Evolutionary conservation across 2,329 filamentous ascomycete genomes (phyloP), one percentile per base, ranked within the genome.

Genomic region (Penicillium sp.): DNA sequence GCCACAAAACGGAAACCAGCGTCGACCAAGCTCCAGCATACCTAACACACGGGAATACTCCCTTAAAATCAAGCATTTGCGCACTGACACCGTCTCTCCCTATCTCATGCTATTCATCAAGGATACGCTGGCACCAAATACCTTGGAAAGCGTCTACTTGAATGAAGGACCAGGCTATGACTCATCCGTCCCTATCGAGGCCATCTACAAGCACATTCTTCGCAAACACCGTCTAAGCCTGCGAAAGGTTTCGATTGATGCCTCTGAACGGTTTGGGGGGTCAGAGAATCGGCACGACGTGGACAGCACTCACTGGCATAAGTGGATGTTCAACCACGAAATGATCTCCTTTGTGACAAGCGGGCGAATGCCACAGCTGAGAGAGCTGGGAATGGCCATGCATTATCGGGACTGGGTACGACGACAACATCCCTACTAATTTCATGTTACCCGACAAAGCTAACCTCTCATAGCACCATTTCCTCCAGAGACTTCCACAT

Each of bases 341-440:
- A 78, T 87, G 31, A 64, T 93, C 36, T 74, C 77, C 0, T 93
- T 86, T 63, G 76, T 93, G 43, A 88, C 84, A 1, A 87, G 85
- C 61, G 86, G 86, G 4, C 81, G 82, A 48, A 89, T 93, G 86
- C 75, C 73, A 16, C 80, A 74, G 53, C 69, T 93, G 35, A 78
- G 78, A 46, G 87, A 93, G 67, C 70, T 93, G 22, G 84, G 85
- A 8, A 79, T 87, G 55, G 79, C 81, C 1, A 76, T 93, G 45
- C 79, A 88, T 51, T 87, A 86, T 65, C 81, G 79, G 55, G 85
- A 90, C 59, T 93, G 87, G 87, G 85, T 88, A 74, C 73, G 80
- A 66, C 40, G 23, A 24, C 11, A 20, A 20, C 11, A 5, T 11
- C 9, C 50, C 23, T 39, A 6, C 6, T 24, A 24, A 20, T 29